These are phyloP conservation scores for Xylaria acuta DNA, from an alignment of 495 filamentous ascomycete species.

Conservation along the genomic window DNA sequence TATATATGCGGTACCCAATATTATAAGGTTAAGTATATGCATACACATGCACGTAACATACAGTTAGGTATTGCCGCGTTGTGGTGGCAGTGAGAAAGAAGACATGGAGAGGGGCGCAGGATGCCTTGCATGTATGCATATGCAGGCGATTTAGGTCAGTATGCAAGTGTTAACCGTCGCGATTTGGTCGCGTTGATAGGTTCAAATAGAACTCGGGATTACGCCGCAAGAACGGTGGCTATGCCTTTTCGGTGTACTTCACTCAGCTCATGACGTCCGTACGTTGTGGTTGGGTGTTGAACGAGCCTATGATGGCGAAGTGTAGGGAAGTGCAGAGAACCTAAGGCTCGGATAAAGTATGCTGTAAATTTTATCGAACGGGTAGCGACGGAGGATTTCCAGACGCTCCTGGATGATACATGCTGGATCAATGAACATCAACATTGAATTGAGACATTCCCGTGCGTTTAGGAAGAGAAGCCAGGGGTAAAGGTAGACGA, in stretches of 20 bases:
- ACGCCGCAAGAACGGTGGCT: not conserved
- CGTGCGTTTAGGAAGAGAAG: not conserved
- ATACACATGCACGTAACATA: not conserved
- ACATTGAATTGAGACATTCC: not conserved
- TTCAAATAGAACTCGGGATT: not conserved
- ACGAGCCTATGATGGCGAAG: not conserved
- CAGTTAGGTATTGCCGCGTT: not conserved
- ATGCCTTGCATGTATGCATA: slow-evolving; percentile 2
- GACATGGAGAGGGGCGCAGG: not conserved
- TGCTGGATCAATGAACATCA: not conserved
- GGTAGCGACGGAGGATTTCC: not conserved
- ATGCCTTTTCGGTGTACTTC: not conserved
- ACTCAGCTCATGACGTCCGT: not conserved
- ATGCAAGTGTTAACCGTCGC: not conserved
- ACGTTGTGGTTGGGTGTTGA: not conserved
- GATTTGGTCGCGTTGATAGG: not conserved
- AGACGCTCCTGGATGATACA: not conserved
- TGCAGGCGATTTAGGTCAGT: slow-evolving; percentile 9
- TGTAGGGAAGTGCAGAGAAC: not conserved
- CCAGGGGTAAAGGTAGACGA: not conserved
- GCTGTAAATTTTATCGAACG: not conserved
- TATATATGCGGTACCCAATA: not conserved
- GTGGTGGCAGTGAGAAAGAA: not conserved
- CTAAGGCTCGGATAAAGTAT: not conserved
- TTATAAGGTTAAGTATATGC: not conserved